Evolutionary conservation across 2,329 filamentous ascomycete species (phyloP).

Genomic region (Tolypocladium ovalisporum): DNA sequence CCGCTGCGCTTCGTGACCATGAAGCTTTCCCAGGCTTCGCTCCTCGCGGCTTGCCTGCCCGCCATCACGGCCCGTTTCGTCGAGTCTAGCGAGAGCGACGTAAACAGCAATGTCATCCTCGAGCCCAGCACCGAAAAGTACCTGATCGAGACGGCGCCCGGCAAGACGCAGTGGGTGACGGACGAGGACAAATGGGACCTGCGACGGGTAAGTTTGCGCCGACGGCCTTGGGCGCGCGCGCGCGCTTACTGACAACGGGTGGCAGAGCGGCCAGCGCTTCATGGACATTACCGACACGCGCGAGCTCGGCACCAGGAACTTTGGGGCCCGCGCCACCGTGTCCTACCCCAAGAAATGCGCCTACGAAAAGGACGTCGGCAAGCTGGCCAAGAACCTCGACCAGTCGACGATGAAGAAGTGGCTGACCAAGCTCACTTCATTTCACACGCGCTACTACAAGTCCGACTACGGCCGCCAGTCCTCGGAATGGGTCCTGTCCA

Average conservation of each 20-base stretch:
- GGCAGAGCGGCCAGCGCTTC: slow-evolving; percentile 74
- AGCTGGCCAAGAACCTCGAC: slow-evolving; percentile 57
- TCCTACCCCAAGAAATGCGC: slow-evolving; percentile 58
- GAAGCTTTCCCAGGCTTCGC: slow-evolving; percentile 41
- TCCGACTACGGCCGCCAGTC: slow-evolving; percentile 71
- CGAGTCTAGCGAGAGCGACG: slow-evolving; percentile 36
- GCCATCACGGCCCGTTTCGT: slow-evolving; percentile 45
- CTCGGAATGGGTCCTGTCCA: slow-evolving; percentile 73
- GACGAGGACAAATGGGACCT: slow-evolving; percentile 94
- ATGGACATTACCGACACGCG: slow-evolving; percentile 83
- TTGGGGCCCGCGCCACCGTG: slow-evolving; percentile 19
- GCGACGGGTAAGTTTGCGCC: slow-evolving; percentile 46
- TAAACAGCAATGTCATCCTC: slow-evolving; percentile 31
- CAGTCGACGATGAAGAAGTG: slow-evolving; percentile 69
- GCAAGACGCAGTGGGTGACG: slow-evolving; percentile 75
- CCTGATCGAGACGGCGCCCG: slow-evolving; percentile 76
- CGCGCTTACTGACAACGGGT: neutral
- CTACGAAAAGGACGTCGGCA: slow-evolving; percentile 54
- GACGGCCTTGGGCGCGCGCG: neutral
- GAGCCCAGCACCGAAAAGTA: slow-evolving; percentile 33
- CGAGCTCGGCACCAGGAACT: slow-evolving; percentile 39
- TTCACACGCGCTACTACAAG: slow-evolving; percentile 76
- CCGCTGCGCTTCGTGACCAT: slow-evolving; percentile 18
- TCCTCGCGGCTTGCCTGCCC: slow-evolving; percentile 44
- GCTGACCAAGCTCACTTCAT: slow-evolving; percentile 66